phyloP scores from a whole-genome alignment of 2,329 filamentous ascomycete species.

The Epichloe gansuensis region DNA sequence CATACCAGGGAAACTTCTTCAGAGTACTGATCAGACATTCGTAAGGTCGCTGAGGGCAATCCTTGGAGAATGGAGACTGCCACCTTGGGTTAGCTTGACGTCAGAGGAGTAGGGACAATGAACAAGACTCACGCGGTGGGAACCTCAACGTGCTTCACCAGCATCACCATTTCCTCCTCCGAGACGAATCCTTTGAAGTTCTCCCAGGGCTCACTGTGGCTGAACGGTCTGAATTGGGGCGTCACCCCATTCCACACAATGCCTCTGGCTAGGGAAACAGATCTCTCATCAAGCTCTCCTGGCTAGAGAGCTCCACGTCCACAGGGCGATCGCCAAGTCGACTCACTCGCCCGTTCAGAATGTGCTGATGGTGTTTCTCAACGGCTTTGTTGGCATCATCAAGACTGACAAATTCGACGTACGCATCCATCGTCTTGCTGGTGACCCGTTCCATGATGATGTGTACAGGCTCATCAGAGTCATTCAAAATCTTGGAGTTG shows the following conservation, averaged over 20 bases:
- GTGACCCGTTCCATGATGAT: constrained; percentile 54
- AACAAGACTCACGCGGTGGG: constrained; percentile 41
- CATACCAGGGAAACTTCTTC: constrained; percentile 52
- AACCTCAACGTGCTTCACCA: constrained; percentile 50
- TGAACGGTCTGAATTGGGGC: constrained; percentile 27
- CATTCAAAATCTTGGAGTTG: constrained; percentile 42
- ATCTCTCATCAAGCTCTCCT: constrained; percentile 45
- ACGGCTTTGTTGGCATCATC: constrained; percentile 43
- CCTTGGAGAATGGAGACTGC: constrained; percentile 46
- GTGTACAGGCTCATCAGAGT: constrained; percentile 43
- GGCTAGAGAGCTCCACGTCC: constrained; percentile 43
- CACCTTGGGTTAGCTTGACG: constrained; percentile 3
- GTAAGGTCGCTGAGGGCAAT: constrained; percentile 52
- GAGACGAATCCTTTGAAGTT: constrained; percentile 50
- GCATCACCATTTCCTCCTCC: constrained; percentile 50
- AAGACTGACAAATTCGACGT: constrained; percentile 42
- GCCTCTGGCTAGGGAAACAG: constrained; percentile 45
- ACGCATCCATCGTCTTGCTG: constrained; percentile 50
- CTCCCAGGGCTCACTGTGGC: constrained; percentile 31
- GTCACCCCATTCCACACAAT: constrained; percentile 39
- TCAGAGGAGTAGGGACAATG: not conserved
- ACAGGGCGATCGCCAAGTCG: constrained; percentile 47
- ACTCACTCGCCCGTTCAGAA: constrained; percentile 26
- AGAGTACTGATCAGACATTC: constrained; percentile 54
- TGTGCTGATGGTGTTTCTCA: constrained; percentile 31